Evolutionary conservation across 2,329 filamentous ascomycete genomes (phyloP).

Genomic region (Ambrosiella beaveri): DNA sequence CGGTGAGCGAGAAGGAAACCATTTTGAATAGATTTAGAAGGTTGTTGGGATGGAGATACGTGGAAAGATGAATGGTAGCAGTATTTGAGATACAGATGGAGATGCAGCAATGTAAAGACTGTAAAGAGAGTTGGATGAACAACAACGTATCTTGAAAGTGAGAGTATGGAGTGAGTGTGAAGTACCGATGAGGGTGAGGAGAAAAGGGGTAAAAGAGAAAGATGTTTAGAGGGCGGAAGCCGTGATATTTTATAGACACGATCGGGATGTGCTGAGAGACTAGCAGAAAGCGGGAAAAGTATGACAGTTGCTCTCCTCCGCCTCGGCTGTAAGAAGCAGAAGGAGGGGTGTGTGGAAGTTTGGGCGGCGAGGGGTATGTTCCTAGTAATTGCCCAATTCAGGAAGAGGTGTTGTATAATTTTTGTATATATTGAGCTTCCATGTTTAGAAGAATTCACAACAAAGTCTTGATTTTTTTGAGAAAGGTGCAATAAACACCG

Average conservation of each 20-base stretch:
- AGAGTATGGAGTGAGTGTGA: neutral
- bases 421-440: too few species aligned
- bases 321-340: too few species aligned
- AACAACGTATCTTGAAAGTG: neutral
- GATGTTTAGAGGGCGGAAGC: neutral
- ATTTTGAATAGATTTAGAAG: slow-evolving; percentile 7
- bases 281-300: too few species aligned
- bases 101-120: neutral
- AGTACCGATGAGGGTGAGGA: slow-evolving; percentile 6
- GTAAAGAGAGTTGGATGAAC: slow-evolving; percentile 1
- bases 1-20: slow-evolving; percentile 4
- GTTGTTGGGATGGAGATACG: neutral
- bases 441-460: too few species aligned
- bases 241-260: neutral
- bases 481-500: too few species aligned
- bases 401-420: too few species aligned
- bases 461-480: too few species aligned
- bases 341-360: too few species aligned
- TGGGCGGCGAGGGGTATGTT: too few species aligned
- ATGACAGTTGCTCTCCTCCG: too few species aligned
- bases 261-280: too few species aligned
- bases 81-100: neutral
- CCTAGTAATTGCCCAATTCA: too few species aligned
- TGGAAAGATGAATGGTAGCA: neutral
- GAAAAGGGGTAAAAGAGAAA: slow-evolving; percentile 4